Evolutionary conservation across 768 basidiomycete species (phyloP).

Genomic region (Clitopilus passeckerianus): DNA sequence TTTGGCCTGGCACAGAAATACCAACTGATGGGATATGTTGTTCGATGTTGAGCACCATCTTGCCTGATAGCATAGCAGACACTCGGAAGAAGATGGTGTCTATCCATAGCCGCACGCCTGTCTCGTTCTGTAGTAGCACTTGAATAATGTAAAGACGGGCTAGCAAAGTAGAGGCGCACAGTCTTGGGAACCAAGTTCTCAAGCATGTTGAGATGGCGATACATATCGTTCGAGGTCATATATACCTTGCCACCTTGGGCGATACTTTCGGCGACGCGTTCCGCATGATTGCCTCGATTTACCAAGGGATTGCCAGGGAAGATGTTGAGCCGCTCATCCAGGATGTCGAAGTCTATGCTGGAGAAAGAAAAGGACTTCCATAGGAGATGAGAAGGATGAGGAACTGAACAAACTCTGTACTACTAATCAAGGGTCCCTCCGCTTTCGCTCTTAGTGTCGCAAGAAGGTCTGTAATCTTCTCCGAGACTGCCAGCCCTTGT

Average conservation of each 20-base stretch:
- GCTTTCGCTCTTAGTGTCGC: neutral
- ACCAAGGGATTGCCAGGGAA: neutral
- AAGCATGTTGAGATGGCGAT: neutral
- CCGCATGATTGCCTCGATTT: neutral
- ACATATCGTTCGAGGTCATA: neutral
- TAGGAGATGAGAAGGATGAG: no score
- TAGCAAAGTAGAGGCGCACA: neutral
- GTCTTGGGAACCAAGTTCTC: neutral
- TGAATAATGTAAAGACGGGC: neutral
- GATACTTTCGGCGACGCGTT: neutral
- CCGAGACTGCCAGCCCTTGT: neutral
- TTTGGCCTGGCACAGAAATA: constrained; percentile 5
- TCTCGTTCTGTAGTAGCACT: constrained; percentile 11
- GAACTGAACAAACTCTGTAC: no score
- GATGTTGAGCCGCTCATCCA: neutral
- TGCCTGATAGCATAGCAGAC: constrained; percentile 17
- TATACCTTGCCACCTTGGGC: neutral
- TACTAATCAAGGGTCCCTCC: neutral
- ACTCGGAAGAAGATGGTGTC: constrained; percentile 18
- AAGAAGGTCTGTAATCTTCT: neutral
- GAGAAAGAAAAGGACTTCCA: neutral
- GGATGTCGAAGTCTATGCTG: neutral
- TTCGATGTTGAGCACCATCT: constrained; percentile 13
- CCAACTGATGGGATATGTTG: constrained; percentile 11
- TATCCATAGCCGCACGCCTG: constrained; percentile 15